A percentile compares a stretch with the other conserved stretches of the same genome.
phyloP scores from a whole-genome alignment of 2,329 filamentous ascomycete genomes.

The Rhytidhysteron rufulum region DNA sequence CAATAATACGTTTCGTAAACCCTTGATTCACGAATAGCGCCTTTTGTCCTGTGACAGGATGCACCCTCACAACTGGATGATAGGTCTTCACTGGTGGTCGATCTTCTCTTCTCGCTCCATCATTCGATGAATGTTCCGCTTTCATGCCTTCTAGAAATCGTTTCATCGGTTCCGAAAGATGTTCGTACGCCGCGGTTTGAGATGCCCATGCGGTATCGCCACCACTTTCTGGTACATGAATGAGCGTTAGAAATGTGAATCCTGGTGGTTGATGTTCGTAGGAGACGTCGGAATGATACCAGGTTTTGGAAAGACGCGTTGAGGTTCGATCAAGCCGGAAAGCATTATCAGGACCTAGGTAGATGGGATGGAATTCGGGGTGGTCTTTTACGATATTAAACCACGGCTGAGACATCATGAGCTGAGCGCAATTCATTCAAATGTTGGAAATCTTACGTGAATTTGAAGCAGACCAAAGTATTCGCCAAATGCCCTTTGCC shows the following conservation, averaged over 20 bases:
- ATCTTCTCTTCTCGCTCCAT: slow-evolving; percentile 58
- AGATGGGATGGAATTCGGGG: slow-evolving; percentile 22
- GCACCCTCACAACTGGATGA: slow-evolving; percentile 62
- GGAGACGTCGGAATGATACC: slow-evolving; percentile 49
- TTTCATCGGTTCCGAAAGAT: slow-evolving; percentile 18
- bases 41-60: slow-evolving; percentile 75
- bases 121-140: slow-evolving; percentile 78
- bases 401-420: slow-evolving; percentile 10
- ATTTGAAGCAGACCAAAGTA: slow-evolving; percentile 37
- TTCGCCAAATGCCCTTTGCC: slow-evolving; percentile 42
- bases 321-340: slow-evolving; percentile 19
- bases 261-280: slow-evolving; percentile 47
- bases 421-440: background rate
- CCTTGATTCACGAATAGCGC: slow-evolving; percentile 75
- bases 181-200: slow-evolving; percentile 44
- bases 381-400: slow-evolving; percentile 22
- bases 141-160: slow-evolving; percentile 57
- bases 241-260: slow-evolving; percentile 46
- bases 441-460: slow-evolving; percentile 13
- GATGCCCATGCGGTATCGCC: slow-evolving; percentile 47
- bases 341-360: slow-evolving; percentile 19
- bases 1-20: slow-evolving; percentile 77
- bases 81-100: slow-evolving; percentile 27
- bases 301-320: slow-evolving; percentile 37
- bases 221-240: slow-evolving; percentile 49